Base-by-base conservation (phyloP, 2,329 filamentous ascomycete species). In the Ustulina deusta region DNA sequence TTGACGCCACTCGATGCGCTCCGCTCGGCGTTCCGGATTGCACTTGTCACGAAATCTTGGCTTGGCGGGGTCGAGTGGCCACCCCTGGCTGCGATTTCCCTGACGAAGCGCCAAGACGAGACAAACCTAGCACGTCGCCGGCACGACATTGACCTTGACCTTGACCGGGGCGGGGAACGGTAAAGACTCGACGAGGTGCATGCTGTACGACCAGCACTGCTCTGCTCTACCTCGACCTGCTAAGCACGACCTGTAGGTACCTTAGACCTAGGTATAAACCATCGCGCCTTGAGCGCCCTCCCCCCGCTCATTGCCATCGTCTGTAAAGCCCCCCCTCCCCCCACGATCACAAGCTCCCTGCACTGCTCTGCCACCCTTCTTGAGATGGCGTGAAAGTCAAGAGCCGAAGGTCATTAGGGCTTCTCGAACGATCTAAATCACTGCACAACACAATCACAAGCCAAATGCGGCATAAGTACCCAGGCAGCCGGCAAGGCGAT, bases 51-150 rank as follows among this genome's bases (percentile, higher is more conserved):
- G 22, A 57, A 61, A 69, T 65, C 57, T 66, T 61, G 65, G 60
- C 65, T 70, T 71, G 68, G 71, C 68, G 69, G 71, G 71, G 69
- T 71, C 65, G 55, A 70, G 65, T 69, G 69, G 59, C 67, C 60
- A 67, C 67, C 63, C 63, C 61, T 69, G 66, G 68, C 54, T 32
- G 36, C n/a, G 49, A 68, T n/a, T 54, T 59, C 55, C 62, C 59
- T 66, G 61, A 60, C 25, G 40, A 62, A 61, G 48, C 64, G 69
- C 66, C 69, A 71, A 71, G 68, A 55, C 66, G 17, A 54, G 44
- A 59, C 40, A 68, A 60, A 40, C 51, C 62, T 17, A 61, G 38
- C 58, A 61, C 46, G 57, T 38, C 22, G 36, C 52, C 42, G 59
- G 68, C 61, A 63, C 58, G 51, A 55, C 66, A 63, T 66, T 59